Conservation (phyloP, 129 eudicot species). For the Deinandra increscens region DNA sequence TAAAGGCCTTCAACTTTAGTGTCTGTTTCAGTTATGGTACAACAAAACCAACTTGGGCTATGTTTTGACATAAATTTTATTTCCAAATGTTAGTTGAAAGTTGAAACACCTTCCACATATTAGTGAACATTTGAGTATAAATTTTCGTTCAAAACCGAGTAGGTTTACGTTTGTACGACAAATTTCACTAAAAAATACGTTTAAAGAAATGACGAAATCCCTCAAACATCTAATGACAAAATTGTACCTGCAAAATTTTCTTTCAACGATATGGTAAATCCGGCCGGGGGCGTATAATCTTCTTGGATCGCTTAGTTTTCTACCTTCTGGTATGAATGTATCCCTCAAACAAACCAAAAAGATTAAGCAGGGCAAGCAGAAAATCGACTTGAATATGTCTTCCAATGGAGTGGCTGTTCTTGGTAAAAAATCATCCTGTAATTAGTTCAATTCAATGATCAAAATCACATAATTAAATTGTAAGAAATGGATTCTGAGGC, state of each 20-base stretch:
- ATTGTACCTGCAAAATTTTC: constrained; percentile 79
- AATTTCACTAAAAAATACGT: no score
- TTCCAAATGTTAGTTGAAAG: no score
- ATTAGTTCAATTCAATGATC: not conserved
- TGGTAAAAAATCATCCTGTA: constrained; percentile 92
- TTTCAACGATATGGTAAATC: constrained; percentile 83
- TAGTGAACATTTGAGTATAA: no score
- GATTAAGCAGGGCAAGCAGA: constrained; percentile 87
- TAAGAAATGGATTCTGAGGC: no score
- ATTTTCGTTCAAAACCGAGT: no score
- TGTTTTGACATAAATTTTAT: no score
- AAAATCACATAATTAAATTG: not conserved
- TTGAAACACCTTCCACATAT: no score
- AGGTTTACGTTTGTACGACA: no score
- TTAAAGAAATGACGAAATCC: not conserved
- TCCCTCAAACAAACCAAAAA: constrained; percentile 82
- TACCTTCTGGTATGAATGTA: constrained; percentile 79
- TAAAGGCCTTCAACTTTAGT: no score
- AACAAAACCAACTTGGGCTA: no score
- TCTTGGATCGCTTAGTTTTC: constrained; percentile 80
- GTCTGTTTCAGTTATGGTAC: no score
- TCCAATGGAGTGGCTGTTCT: constrained; percentile 90
- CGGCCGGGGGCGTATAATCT: constrained; percentile 93
- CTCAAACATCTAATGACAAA: not conserved
- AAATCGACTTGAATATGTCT: constrained; percentile 76